Conservation (phyloP, 305 asterid genomes). For the Fraxinus greggii region DNA sequence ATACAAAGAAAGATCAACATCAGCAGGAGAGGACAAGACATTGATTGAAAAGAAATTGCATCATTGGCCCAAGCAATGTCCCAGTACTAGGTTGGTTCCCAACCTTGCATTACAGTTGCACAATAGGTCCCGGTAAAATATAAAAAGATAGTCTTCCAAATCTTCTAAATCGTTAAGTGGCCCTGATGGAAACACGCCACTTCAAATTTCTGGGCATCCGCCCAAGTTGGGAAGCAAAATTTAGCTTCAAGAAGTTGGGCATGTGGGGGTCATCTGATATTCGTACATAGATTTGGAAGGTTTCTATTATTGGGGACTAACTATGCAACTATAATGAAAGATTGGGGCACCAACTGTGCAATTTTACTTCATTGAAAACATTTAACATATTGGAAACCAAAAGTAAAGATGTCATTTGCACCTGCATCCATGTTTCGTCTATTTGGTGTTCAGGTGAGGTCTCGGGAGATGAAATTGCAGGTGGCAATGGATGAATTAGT, state of each 20-base stretch:
- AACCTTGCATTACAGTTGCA: not conserved
- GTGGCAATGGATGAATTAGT: slow-evolving; percentile 93
- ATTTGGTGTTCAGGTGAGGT: slow-evolving; percentile 85
- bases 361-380: not conserved
- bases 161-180: not conserved
- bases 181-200: not conserved
- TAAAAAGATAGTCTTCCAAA: not conserved
- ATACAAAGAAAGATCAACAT: slow-evolving; percentile 10
- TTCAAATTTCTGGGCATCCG: not conserved
- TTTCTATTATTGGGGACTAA: not conserved
- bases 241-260: not conserved
- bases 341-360: not conserved
- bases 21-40: not conserved
- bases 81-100: not conserved
- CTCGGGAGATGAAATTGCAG: slow-evolving; percentile 93
- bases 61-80: not conserved
- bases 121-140: not conserved
- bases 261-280: not conserved
- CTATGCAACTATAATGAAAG: not conserved
- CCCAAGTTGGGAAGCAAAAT: not conserved
- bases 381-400: not conserved
- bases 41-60: not conserved
- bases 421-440: slow-evolving; percentile 99
- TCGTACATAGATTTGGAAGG: not conserved
- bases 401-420: slow-evolving; percentile 29